These are phyloP conservation scores for Amanita rimosa DNA, from an alignment of 768 basidiomycete genomes.

Conservation along the genomic window DNA sequence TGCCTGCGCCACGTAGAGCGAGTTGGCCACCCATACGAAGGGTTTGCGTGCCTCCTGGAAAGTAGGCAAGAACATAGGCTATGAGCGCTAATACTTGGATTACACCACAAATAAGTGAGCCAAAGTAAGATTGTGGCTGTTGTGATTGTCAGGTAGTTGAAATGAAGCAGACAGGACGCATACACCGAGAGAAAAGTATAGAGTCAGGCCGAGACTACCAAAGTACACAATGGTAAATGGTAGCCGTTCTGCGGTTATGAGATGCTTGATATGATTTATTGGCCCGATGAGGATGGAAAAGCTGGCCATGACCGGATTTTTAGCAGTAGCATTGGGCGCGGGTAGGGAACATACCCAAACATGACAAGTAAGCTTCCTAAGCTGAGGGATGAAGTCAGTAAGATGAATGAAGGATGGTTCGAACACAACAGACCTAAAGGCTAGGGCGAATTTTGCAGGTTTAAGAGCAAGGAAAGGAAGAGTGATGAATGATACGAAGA, in stretches of 20 bases:
- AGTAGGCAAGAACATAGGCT: constrained; percentile 88
- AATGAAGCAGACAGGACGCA: constrained; percentile 16
- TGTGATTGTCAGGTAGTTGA: background rate
- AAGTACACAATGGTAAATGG: constrained; percentile 83
- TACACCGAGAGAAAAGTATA: constrained; percentile 89
- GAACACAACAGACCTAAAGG: constrained; percentile 49
- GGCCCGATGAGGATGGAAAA: constrained; percentile 86
- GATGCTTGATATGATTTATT: constrained; percentile 84
- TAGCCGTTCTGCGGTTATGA: constrained; percentile 69
- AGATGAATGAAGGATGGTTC: background rate
- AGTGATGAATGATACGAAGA: constrained; percentile 83
- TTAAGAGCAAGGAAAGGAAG: constrained; percentile 49
- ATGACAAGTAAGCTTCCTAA: constrained; percentile 90
- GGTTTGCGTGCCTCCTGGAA: constrained; percentile 82
- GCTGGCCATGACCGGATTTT: constrained; percentile 29
- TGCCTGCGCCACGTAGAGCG: constrained; percentile 76
- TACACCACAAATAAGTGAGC: constrained; percentile 72
- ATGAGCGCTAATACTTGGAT: constrained; percentile 77
- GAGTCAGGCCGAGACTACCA: constrained; percentile 68
- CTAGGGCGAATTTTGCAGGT: constrained; percentile 84
- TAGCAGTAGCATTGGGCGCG: background rate
- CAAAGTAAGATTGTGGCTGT: constrained; percentile 76
- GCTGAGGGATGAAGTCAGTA: constrained; percentile 24
- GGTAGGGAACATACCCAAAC: constrained; percentile 58
- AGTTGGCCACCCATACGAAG: constrained; percentile 71